Percentiles rank a stretch among this genome's conserved stretches.
phyloP scores from a whole-genome alignment of 495 filamentous ascomycete genomes.

The Aspergillus saccharolyticus region DNA sequence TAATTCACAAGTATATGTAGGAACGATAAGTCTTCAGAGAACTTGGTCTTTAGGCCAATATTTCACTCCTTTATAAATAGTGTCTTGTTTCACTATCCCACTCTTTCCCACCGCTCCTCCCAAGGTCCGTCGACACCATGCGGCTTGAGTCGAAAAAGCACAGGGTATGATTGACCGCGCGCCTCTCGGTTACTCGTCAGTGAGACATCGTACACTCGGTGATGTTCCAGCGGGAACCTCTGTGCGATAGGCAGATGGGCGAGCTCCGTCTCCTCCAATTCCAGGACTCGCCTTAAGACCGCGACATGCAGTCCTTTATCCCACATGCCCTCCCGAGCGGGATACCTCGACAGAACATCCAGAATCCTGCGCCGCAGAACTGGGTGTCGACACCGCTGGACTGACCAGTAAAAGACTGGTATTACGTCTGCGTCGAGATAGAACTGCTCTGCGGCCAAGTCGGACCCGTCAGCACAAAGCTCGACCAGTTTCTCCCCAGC shows the following conservation, averaged over 20 bases:
- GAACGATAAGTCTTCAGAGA: too few species aligned
- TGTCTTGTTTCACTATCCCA: neutral
- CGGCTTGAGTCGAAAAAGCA: slow-evolving; percentile 7
- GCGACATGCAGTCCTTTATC: neutral
- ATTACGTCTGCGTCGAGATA: slow-evolving; percentile 19
- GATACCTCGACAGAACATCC: slow-evolving; percentile 3
- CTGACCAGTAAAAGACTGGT: slow-evolving; percentile 17
- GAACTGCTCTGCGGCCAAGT: slow-evolving; percentile 5
- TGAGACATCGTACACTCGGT: slow-evolving; percentile 3
- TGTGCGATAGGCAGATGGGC: slow-evolving; percentile 10
- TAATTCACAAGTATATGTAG: neutral
- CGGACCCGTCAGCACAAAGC: neutral
- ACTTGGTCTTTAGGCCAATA: too few species aligned
- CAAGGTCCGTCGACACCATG: slow-evolving; percentile 4
- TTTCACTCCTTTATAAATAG: too few species aligned
- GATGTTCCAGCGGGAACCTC: slow-evolving; percentile 7
- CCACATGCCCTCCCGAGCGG: slow-evolving; percentile 18
- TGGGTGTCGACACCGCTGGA: slow-evolving; percentile 18
- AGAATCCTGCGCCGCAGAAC: slow-evolving; percentile 20
- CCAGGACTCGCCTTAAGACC: slow-evolving; percentile 12
- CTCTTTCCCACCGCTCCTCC: neutral
- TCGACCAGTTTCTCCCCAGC: slow-evolving; percentile 12
- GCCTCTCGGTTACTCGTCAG: neutral
- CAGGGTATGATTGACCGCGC: neutral
- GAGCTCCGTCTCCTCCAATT: slow-evolving; percentile 15